A percentile compares a stretch with the other conserved stretches of the same genome.
Conservation (phyloP, 169 alveolate species). For the Plasmodium fragile region DNA sequence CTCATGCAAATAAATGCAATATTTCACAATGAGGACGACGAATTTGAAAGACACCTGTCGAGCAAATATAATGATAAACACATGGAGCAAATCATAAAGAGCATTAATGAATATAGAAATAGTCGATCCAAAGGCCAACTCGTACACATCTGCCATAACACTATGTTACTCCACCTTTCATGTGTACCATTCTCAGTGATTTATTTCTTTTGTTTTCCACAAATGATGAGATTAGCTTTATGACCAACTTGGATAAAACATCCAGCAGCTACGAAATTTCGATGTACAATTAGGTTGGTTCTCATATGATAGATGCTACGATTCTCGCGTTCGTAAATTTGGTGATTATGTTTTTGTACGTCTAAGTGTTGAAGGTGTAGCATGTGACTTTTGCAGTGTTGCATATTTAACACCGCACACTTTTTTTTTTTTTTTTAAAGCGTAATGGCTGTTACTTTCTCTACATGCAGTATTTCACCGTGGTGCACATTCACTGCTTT, state of each 20-base stretch:
- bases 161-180: not conserved
- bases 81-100: not conserved
- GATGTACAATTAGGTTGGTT: not conserved
- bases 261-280: constrained; percentile 5
- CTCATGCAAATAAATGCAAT: not conserved
- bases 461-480: not conserved
- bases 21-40: not conserved
- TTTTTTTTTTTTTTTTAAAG: too few species aligned
- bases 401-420: too few species aligned
- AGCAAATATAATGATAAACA: not conserved
- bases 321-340: not conserved
- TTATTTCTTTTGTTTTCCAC: not conserved
- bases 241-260: constrained; percentile 1
- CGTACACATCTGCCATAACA: not conserved
- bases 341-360: not conserved
- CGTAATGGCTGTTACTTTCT: not conserved
- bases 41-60: not conserved
- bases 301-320: constrained; percentile 3
- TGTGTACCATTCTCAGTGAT: not conserved
- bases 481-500: not conserved
- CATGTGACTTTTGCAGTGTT: too few species aligned
- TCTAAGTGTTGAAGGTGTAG: too few species aligned
- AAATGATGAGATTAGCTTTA: not conserved
- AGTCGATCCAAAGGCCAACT: not conserved
- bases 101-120: not conserved